A percentile compares a stretch with the other conserved stretches of the same genome.
Evolutionary conservation across 2,329 filamentous ascomycete genomes (phyloP).

Genomic region (Pyrenochaeta sp.): DNA sequence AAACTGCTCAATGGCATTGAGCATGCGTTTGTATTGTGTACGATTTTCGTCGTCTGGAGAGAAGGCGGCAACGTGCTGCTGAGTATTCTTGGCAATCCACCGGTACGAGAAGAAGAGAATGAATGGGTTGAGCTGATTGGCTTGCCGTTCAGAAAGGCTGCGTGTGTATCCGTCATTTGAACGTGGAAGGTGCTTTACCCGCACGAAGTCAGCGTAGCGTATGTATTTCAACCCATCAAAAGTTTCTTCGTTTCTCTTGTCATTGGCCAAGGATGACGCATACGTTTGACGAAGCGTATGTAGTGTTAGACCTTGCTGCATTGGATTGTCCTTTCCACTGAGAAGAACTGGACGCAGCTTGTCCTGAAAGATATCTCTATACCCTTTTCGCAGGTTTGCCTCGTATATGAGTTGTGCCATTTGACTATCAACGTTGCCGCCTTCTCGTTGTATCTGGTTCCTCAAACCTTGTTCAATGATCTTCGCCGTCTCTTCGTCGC

Average conservation of each 20-base stretch:
- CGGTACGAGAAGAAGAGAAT: slow-evolving; percentile 51
- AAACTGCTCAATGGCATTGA: slow-evolving; percentile 38
- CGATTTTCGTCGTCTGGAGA: slow-evolving; percentile 42
- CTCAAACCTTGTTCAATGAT: slow-evolving; percentile 40
- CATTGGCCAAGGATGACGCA: too few species aligned
- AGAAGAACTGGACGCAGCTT: too few species aligned
- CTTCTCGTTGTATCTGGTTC: too few species aligned
- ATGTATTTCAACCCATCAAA: slow-evolving; percentile 44
- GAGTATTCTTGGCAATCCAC: slow-evolving; percentile 37
- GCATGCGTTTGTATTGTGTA: slow-evolving; percentile 47
- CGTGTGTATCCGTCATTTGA: slow-evolving; percentile 34
- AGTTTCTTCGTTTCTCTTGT: slow-evolving; percentile 24
- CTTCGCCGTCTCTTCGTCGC: slow-evolving; percentile 27
- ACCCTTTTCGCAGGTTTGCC: too few species aligned
- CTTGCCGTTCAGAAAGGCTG: too few species aligned
- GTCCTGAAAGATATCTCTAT: too few species aligned
- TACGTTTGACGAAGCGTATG: too few species aligned
- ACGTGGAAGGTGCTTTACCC: slow-evolving; percentile 34
- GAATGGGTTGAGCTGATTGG: slow-evolving; percentile 18
- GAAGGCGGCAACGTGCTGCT: too few species aligned
- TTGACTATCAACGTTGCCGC: too few species aligned
- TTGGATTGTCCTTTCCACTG: too few species aligned
- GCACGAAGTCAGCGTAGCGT: slow-evolving; percentile 41
- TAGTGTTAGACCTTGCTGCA: not conserved
- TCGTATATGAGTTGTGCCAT: too few species aligned